phyloP scores from a whole-genome alignment of 805 yeast genomes.

The Brettanomyces custersianus region DNA sequence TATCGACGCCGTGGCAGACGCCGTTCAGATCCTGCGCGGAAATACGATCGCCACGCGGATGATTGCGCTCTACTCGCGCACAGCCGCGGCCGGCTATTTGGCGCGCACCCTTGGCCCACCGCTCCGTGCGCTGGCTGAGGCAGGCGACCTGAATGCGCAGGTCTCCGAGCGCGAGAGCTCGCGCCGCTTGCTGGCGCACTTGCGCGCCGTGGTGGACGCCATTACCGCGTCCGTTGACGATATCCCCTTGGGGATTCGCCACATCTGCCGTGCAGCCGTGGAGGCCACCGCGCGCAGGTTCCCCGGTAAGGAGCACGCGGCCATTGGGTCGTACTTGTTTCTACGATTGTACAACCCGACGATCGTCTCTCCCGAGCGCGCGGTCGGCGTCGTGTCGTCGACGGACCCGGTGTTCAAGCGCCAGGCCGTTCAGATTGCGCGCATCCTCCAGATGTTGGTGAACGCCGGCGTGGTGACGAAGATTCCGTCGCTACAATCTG shows the following conservation, averaged over 20 bases:
- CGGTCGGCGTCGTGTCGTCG: slow-evolving; percentile 13
- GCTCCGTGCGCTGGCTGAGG: slow-evolving; percentile 40
- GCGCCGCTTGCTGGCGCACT: slow-evolving; percentile 40
- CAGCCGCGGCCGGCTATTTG: slow-evolving; percentile 57
- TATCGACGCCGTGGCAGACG: slow-evolving; percentile 47
- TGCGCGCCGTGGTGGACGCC: slow-evolving; percentile 47
- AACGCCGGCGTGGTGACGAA: slow-evolving; percentile 66
- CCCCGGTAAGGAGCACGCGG: slow-evolving; percentile 56
- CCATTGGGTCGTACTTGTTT: slow-evolving; percentile 83
- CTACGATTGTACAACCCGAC: slow-evolving; percentile 82
- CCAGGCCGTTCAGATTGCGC: slow-evolving; percentile 69
- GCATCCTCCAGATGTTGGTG: slow-evolving; percentile 78
- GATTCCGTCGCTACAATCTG: slow-evolving; percentile 41
- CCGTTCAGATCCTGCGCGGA: slow-evolving; percentile 68
- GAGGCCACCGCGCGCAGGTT: slow-evolving; percentile 49
- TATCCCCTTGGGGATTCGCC: slow-evolving; percentile 66
- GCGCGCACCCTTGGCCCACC: slow-evolving; percentile 44
- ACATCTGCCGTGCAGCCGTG: slow-evolving; percentile 61
- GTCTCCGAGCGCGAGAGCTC: slow-evolving; percentile 29
- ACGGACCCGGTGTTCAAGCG: slow-evolving; percentile 33
- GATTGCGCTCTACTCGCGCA: slow-evolving; percentile 59
- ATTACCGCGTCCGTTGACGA: slow-evolving; percentile 44
- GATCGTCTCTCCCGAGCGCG: slow-evolving; percentile 75
- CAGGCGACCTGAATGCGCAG: slow-evolving; percentile 20
- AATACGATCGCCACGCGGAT: slow-evolving; percentile 78